Percentiles rank a stretch among this genome's conserved stretches.
Conservation (phyloP, 257 asterid genomes). For the Nicotiana paniculata region DNA sequence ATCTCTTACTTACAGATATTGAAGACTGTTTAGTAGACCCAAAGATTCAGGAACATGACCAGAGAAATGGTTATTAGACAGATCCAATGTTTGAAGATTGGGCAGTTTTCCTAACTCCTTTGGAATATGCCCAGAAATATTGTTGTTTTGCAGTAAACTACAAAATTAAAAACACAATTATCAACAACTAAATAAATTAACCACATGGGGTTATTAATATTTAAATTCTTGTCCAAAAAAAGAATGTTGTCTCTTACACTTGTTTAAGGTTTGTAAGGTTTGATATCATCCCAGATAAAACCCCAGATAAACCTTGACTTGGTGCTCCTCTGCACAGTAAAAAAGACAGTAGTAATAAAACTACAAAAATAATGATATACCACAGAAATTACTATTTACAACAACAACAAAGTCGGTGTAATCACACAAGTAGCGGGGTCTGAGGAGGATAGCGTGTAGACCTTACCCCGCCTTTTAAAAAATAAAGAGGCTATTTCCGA, state of each 20-base stretch:
- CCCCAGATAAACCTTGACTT: slow-evolving; percentile 90
- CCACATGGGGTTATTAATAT: not conserved
- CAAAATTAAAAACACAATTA: not conserved
- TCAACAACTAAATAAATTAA: not conserved
- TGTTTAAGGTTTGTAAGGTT: slow-evolving; percentile 93
- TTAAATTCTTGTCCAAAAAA: not conserved
- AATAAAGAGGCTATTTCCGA: too few relatives aligned
- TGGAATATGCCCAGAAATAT: slow-evolving; percentile 79
- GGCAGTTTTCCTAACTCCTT: slow-evolving; percentile 67
- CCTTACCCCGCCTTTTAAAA: too few relatives aligned
- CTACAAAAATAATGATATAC: too few relatives aligned
- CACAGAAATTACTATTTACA: too few relatives aligned
- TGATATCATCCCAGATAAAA: slow-evolving; percentile 65
- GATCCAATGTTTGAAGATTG: slow-evolving; percentile 79
- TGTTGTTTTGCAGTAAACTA: slow-evolving; percentile 80
- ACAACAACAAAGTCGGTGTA: too few relatives aligned
- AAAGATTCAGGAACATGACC: slow-evolving; percentile 67
- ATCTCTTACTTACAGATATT: slow-evolving; percentile 64
- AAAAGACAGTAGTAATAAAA: not conserved
- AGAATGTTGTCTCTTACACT: slow-evolving; percentile 47
- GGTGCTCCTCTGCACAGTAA: slow-evolving; percentile 74
- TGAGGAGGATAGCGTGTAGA: too few relatives aligned
- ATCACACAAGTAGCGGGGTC: too few relatives aligned
- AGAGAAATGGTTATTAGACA: slow-evolving; percentile 65
- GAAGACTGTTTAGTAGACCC: slow-evolving; percentile 56